Evolutionary conservation across 345 rosid genomes (phyloP).

Genomic region (Eucalyptus sp.): DNA sequence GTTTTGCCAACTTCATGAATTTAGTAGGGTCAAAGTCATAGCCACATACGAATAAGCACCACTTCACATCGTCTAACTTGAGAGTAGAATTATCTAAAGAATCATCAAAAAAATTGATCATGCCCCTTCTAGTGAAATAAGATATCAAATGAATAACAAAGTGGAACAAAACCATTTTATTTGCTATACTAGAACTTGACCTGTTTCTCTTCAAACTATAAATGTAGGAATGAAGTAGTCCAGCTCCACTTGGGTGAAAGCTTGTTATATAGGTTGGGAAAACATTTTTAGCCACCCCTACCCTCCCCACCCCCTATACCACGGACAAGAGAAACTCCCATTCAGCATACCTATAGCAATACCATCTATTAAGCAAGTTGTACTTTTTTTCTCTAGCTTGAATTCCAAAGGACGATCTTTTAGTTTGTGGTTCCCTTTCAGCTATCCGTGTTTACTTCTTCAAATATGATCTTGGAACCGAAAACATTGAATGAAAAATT

Average conservation of each 20-base stretch:
- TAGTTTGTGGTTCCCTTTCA: background rate
- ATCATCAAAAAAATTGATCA: background rate
- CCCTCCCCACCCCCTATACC: background rate
- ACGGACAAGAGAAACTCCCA: background rate
- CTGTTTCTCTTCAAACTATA: background rate
- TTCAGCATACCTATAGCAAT: background rate
- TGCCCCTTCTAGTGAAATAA: background rate
- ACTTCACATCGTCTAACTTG: background rate
- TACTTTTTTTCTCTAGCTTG: background rate
- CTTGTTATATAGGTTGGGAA: background rate
- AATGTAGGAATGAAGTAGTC: background rate
- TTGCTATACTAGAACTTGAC: background rate
- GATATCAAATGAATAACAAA: background rate
- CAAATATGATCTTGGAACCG: background rate
- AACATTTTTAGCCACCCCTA: background rate
- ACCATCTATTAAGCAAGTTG: background rate
- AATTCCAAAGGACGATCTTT: background rate
- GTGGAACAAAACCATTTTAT: background rate
- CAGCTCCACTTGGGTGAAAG: background rate
- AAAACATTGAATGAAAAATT: background rate
- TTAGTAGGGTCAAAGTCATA: background rate
- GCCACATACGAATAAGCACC: background rate
- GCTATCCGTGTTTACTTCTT: background rate
- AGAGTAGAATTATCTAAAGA: background rate
- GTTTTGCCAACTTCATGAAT: background rate